A percentile compares a stretch with the other conserved stretches of the same genome.
Evolutionary conservation across 768 basidiomycete species (phyloP).

Genomic region (Cystoderma amianthinum): DNA sequence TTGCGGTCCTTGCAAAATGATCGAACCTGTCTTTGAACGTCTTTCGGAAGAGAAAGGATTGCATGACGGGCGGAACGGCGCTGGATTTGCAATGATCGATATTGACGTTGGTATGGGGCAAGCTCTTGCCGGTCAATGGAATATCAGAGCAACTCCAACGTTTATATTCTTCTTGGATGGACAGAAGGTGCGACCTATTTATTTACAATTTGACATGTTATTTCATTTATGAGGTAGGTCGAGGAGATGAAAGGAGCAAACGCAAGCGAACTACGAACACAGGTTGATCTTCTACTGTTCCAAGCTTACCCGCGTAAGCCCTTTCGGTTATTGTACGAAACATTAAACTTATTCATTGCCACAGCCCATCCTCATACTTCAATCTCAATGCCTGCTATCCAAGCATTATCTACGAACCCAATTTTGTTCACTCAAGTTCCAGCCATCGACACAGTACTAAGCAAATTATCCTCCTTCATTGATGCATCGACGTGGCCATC

Average conservation of each 20-base stretch:
- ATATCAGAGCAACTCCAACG: conserved; percentile 76
- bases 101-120: conserved; percentile 60
- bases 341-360: background rate
- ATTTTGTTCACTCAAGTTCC: conserved; percentile 75
- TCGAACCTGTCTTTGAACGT: conserved; percentile 78
- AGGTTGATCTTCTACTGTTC: conserved; percentile 69
- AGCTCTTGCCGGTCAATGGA: conserved; percentile 53
- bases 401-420: conserved; percentile 60
- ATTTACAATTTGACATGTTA: background rate
- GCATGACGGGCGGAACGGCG: conserved; percentile 33
- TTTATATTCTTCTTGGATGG: conserved; percentile 85
- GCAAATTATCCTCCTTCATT: conserved; percentile 60
- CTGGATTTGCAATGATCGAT: conserved; percentile 84
- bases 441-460: conserved; percentile 51
- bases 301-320: conserved; percentile 75
- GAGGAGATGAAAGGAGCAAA: conserved; percentile 71
- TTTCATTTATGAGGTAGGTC: conserved; percentile 28
- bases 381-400: conserved; percentile 51
- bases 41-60: conserved; percentile 59
- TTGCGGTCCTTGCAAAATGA: conserved; percentile 77
- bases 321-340: conserved; percentile 2
- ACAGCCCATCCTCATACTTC: conserved; percentile 72
- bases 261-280: conserved; percentile 59
- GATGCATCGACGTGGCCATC: conserved; percentile 35
- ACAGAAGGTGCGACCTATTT: conserved; percentile 42